Conservation (phyloP, 305 asterid species). For the Petunia hybrid region DNA sequence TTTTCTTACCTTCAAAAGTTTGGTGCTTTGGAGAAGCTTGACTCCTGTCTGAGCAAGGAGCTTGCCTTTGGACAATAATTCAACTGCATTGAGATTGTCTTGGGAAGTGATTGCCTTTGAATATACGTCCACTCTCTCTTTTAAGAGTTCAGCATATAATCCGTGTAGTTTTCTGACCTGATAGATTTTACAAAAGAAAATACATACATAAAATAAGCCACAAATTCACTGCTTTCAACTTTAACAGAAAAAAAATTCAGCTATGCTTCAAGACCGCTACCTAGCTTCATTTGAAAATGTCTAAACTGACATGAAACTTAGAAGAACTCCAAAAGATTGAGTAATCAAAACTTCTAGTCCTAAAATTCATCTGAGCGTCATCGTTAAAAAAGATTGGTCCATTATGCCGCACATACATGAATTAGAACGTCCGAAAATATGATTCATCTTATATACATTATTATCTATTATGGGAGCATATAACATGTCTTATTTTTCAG, state of each 20-base stretch:
- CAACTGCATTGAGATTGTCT: constrained; percentile 43
- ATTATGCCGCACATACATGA: not conserved
- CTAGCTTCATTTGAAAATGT: not conserved
- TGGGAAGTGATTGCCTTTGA: constrained; percentile 47
- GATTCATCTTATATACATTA: too few species aligned
- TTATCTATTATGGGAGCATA: too few species aligned
- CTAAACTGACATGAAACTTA: not conserved
- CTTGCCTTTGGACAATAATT: constrained; percentile 56
- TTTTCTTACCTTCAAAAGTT: constrained; percentile 28
- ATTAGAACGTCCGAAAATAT: not conserved
- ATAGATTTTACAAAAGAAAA: not conserved
- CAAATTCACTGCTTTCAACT: not conserved
- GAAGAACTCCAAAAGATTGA: not conserved
- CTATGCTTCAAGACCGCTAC: not conserved
- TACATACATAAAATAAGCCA: not conserved
- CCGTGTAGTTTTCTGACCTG: constrained; percentile 56
- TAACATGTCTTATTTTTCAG: too few species aligned
- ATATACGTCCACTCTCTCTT: constrained; percentile 60
- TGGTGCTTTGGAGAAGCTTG: constrained; percentile 63
- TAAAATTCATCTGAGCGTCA: not conserved
- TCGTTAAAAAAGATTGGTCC: not conserved
- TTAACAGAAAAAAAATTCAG: not conserved
- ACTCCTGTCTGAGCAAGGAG: constrained; percentile 59
- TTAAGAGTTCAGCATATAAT: constrained; percentile 57
- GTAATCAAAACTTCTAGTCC: not conserved